Evolutionary conservation across 768 basidiomycete genomes (phyloP), one percentile per base, ranked within the genome.

Genomic region (Galerina sulciceps): DNA sequence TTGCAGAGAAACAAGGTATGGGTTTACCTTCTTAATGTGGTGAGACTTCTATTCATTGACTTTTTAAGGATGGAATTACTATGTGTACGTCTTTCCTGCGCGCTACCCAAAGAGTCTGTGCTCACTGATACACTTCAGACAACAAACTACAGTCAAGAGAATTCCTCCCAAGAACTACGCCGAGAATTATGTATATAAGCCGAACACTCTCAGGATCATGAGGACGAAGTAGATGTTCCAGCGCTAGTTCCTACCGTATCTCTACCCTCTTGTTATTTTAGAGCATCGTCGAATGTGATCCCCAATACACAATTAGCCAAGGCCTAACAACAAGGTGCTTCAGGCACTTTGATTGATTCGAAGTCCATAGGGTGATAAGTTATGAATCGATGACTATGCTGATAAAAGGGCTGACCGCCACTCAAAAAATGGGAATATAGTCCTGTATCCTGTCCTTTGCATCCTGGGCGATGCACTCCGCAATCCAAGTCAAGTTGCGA

Each of bases 381-480:
- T 59, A 60, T 15, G 26, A 55, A 15, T 45, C 18, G 40, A 54
- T 17, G 43, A 58, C 14, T 37, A 55, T 51, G 47, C 52, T 41
- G 43, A 34, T 17, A 47, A 36, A 20, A 41, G 54, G 26, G 10
- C 53, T 31, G 48, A 11, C 31, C 48, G 20, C 36, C 41, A 37
- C 10, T 86, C 77, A 95, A 72, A 94, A 94, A 61, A 94, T 90
- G 66, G 92, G 89, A 81, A 96, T 94, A 76, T 89, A 95, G 76
- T 96, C 94, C 70, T 94, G 88, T 77, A 99, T 94, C 77, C 96
- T 87, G 69, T 97, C 93, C 75, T 89, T 88, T 43, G 95, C 94
- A 76, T 96, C 90, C 79, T 98, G 96, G 9, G 95, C 95, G 66
- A 99, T 97, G 75, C 96, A 98, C 78, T 99, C 96, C 54, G 94